These are phyloP conservation scores for Penicillium sp. DNA, from an alignment of 2,329 filamentous ascomycete genomes.

Conservation along the genomic window DNA sequence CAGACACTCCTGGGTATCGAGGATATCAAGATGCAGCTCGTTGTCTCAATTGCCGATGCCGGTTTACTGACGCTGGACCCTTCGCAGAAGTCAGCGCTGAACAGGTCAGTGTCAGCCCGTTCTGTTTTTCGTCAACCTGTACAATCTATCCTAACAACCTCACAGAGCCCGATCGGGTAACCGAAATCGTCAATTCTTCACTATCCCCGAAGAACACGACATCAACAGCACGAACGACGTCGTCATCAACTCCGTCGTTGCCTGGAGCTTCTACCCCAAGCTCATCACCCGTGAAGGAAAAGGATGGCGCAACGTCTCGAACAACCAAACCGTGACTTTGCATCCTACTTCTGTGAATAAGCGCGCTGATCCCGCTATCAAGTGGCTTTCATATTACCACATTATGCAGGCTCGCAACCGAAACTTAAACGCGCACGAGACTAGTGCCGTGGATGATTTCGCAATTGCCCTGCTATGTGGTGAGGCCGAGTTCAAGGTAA, in stretches of 20 bases:
- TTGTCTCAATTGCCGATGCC: slow-evolving; percentile 81
- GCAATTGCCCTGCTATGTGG: slow-evolving; percentile 82
- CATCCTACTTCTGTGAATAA: slow-evolving; percentile 91
- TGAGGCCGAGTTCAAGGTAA: slow-evolving; percentile 80
- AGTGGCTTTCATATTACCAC: slow-evolving; percentile 92
- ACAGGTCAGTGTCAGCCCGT: slow-evolving; percentile 49
- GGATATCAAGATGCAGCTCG: slow-evolving; percentile 88
- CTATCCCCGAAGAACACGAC: slow-evolving; percentile 74
- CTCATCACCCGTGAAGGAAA: slow-evolving; percentile 80
- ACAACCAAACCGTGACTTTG: slow-evolving; percentile 85
- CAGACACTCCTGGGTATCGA: slow-evolving; percentile 90
- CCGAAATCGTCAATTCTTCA: slow-evolving; percentile 73
- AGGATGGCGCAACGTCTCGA: slow-evolving; percentile 85
- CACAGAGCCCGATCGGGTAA: slow-evolving; percentile 61
- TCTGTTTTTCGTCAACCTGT: not conserved
- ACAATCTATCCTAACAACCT: slow-evolving; percentile 4
- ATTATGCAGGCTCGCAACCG: slow-evolving; percentile 89
- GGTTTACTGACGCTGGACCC: slow-evolving; percentile 75
- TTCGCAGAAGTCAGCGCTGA: slow-evolving; percentile 69
- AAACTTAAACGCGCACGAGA: slow-evolving; percentile 85
- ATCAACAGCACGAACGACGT: slow-evolving; percentile 76
- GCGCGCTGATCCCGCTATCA: slow-evolving; percentile 52
- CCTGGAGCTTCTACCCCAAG: slow-evolving; percentile 95
- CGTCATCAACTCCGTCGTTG: slow-evolving; percentile 77
- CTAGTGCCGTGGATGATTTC: slow-evolving; percentile 76